These are phyloP conservation scores for Thymus mandschuricus DNA, from an alignment of 257 asterid species.

Conservation along the genomic window DNA sequence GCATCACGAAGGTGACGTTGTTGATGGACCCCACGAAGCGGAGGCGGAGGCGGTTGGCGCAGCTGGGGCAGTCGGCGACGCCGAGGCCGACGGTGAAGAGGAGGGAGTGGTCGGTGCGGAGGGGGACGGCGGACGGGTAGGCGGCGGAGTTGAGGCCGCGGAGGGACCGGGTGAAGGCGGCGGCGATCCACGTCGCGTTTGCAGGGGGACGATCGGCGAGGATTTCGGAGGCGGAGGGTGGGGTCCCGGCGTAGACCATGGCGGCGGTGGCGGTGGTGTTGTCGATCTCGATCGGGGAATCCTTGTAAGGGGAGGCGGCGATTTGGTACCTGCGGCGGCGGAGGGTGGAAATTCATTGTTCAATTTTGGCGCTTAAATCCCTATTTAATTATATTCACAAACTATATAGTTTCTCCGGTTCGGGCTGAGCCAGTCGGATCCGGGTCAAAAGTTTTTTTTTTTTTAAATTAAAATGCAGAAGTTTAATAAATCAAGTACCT, in stretches of 20 bases:
- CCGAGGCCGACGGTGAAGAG: slow-evolving; percentile 61
- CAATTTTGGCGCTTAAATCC: slow-evolving; percentile 7
- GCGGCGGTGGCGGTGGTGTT: slow-evolving; percentile 56
- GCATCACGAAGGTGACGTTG: slow-evolving; percentile 60
- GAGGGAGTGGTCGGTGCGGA: slow-evolving; percentile 47
- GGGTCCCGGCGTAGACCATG: slow-evolving; percentile 48
- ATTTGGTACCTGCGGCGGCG: slow-evolving; percentile 35
- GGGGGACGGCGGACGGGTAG: slow-evolving; percentile 51
- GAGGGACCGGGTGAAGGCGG: slow-evolving; percentile 45
- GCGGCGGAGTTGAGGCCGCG: slow-evolving; percentile 47
- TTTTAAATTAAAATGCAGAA: too few species aligned
- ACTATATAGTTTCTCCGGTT: too few species aligned
- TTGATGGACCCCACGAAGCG: slow-evolving; percentile 55
- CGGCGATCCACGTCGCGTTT: slow-evolving; percentile 52
- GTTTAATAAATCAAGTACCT: slow-evolving; percentile 16
- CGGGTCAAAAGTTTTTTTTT: too few species aligned
- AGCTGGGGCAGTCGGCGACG: slow-evolving; percentile 42
- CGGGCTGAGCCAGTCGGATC: too few species aligned
- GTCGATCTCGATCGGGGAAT: slow-evolving; percentile 46
- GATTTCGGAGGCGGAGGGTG: slow-evolving; percentile 37
- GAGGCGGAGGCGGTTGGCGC: slow-evolving; percentile 36
- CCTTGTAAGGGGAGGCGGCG: slow-evolving; percentile 55
- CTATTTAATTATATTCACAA: too few species aligned
- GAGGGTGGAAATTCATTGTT: too few species aligned
- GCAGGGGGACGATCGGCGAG: slow-evolving; percentile 41